phyloP scores from a whole-genome alignment of 176 grass and related monocot species.

The sorghum (Sorghum bicolor) region Sorghum_bicolor_NCBIv3 NC_012872.2:72627001-72627500 shows the following conservation, averaged over 20 bases:
- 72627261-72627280: background rate
- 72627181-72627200: slow-evolving; percentile 37
- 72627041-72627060: background rate
- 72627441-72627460: background rate
- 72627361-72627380: background rate
- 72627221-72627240: background rate
- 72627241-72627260: background rate
- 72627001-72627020: background rate
- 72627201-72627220: background rate
- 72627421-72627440: background rate
- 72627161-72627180: slow-evolving; percentile 69
- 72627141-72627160: slow-evolving; percentile 81
- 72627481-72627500: background rate
- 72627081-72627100: background rate
- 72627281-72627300: background rate
- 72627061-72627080: background rate
- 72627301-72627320: background rate
- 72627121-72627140: slow-evolving; percentile 61
- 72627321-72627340: background rate
- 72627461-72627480: background rate
- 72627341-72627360: background rate
- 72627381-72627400: background rate
- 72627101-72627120: slow-evolving; percentile 74
- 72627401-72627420: background rate
- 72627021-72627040: slow-evolving; percentile 3